Evolutionary conservation across 768 basidiomycete species (phyloP).

Genomic region (Rhizopogon vinicolor): DNA sequence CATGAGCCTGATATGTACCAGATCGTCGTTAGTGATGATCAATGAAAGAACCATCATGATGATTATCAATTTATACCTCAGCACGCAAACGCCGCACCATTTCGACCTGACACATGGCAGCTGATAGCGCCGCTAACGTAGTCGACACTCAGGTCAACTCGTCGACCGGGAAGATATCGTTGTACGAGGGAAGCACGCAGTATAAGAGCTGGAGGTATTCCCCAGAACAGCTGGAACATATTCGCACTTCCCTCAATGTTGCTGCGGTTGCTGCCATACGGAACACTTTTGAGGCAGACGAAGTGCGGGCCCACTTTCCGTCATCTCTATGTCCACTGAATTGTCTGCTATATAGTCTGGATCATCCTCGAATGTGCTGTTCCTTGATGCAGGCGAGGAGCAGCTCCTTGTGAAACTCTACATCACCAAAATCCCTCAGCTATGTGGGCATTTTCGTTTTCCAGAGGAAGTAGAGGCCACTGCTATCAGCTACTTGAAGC

Average conservation of each 20-base stretch:
- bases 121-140: neutral
- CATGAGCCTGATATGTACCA: too few relatives aligned
- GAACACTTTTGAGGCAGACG: slow-evolving; percentile 71
- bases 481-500: slow-evolving; percentile 86
- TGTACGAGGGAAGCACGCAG: slow-evolving; percentile 80
- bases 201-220: slow-evolving; percentile 90
- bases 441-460: slow-evolving; percentile 83
- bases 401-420: slow-evolving; percentile 86
- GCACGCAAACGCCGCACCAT: neutral
- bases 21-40: too few relatives aligned
- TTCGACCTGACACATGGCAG: slow-evolving; percentile 1
- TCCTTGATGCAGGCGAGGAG: slow-evolving; percentile 81
- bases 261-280: slow-evolving; percentile 76
- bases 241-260: slow-evolving; percentile 65
- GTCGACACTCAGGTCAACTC: neutral
- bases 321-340: slow-evolving; percentile 3
- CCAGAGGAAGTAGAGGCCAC: slow-evolving; percentile 94
- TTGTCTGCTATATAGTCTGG: slow-evolving; percentile 50
- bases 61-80: neutral
- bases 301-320: slow-evolving; percentile 40
- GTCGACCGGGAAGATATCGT: slow-evolving; percentile 25
- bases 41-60: too few relatives aligned
- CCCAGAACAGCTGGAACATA: slow-evolving; percentile 49
- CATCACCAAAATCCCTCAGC: slow-evolving; percentile 75
- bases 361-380: slow-evolving; percentile 67